Base-by-base conservation (phyloP, 371 early-diverging fungal species). In the Lichtheimia corymbifera region DNA sequence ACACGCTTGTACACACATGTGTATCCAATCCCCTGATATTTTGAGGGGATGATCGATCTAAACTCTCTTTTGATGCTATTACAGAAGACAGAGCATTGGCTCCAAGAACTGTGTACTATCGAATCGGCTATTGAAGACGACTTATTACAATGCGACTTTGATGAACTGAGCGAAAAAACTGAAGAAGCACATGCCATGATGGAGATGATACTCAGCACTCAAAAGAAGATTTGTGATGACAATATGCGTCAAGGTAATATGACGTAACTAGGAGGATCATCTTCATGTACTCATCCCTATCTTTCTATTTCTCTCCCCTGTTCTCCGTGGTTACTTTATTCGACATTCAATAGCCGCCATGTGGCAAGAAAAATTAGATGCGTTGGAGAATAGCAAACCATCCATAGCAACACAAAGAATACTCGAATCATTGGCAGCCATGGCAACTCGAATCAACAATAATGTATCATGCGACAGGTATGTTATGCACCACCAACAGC, bases 321-420 rank as follows among this genome's bases (percentile, higher is more conserved):
- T 15, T 49, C 28, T 28, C 20, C n/a, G 22, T 40, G n/a, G 35
- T 35, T 35, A 11, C 35, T 35, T 35, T 35, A 35, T 35, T 35
- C 35, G 35, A 35, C n/a, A 17, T 50, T 58, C 24, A 42, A 35
- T 35, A 59, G 59, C 59, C 35, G 59, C 50, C 30, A 40, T 55
- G 49, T 61, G 62, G 62, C 62, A 61, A 61, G 55, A 61, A n/a
- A 61, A 47, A 35, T 13, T 61, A 13, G 60, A 64, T 53, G 56
- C 55, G 18, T 55, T 59, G 5, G 59, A 55, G 17, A 35, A 55
- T 7, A 58, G 42, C 7, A 53, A 59, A 43, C 35, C 54, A 22
- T 54, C 54, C 54, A 54, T 54, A 41, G 30, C 54, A n/a, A 54
- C 54, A 9, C 35, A 35, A 35, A 35, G 35, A 4, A 35, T 35